Evolutionary conservation across 2,329 filamentous ascomycete species (phyloP), one percentile per base, ranked within the genome.

Genomic region (Paecilomyces dactylethromorphus): DNA sequence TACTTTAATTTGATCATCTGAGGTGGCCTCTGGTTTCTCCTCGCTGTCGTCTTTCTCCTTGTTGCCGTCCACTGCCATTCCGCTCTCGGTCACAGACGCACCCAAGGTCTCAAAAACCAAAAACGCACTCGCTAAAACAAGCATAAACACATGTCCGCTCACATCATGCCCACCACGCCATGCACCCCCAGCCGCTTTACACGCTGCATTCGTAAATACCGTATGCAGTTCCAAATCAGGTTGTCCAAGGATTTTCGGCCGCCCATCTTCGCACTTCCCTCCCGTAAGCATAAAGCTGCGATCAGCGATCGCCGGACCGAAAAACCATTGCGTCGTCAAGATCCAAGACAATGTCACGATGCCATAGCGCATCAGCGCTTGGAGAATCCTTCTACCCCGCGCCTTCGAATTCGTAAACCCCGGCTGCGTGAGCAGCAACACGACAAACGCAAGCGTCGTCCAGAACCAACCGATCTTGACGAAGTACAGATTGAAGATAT

Each of bases 91-190:
- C 53, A 85, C 78, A n/a, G 90, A 81, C 52, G 82, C 81, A 61
- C 88, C 79, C 67, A 95, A 56, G 68, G 92, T 82, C 78, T 97
- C 94, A 68, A 96, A 86, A 74, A 89, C 82, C 56, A 97, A 78
- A 68, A 96, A 90, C 54, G 86, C 86, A 59, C 88, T 93, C 3
- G 91, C 90, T 50, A 97, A 79, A 6, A 95, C 91, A 54, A 99
- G 82, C 77, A 99, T 78, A 69, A 99, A 97, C 3, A 97, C 91
- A 75, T 97, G 94, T 0, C 94, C 94, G 61, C 89, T 94, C 66
- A 99, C 93, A 74, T 99, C 94, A 75, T 97, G 92, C 0, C 94
- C 94, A n/a, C 94, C 94, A 59, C 81, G 84, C 94, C 94, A 99
- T 57, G 81, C 79, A 0, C 94, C 93, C 6, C 93, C 93, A 0